Evolutionary conservation across 768 basidiomycete species (phyloP), one percentile per base, ranked within the genome.

Genomic region (Tephrocybe rancida): DNA sequence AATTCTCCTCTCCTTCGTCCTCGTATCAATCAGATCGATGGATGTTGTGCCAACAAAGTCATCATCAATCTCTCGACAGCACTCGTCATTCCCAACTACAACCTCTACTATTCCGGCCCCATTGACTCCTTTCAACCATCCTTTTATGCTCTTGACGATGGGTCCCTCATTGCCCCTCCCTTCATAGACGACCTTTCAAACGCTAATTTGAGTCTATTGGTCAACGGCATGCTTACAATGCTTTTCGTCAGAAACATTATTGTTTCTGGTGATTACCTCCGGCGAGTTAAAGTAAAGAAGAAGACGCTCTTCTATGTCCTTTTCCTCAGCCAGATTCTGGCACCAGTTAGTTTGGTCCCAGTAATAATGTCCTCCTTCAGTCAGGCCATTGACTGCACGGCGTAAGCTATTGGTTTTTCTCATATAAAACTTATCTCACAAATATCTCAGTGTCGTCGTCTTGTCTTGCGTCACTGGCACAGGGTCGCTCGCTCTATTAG

Each of bases 251-350:
- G 82, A 54, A 88, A 84, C 59, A 75, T 82, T 38, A 48, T 76
- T 46, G 73, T 76, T 34, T 77, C 81, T 13, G 69, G 73, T 35
- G 72, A 75, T 54, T 87, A 84, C 64, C 62, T 86, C 25, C 73
- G 80, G 29, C 69, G 79, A 29, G 78, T 76, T n/a, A 80, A 71
- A 60, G 74, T 85, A 35, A 84, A 83, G 67, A 78, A 77, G 62
- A 86, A 81, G 62, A 70, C 62, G 0, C 74, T 87, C n/a, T 83
- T 87, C 57, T 81, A 83, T 61, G 62, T 80, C 30, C 68, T 88
- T 21, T 72, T 82, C 48, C 59, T 71, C 44, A 85, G 83, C 62
- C 85, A 87, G 63, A 50, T 83, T 2, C 64, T 85, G 11, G 81
- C 80, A 1, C 74, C 78, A 1, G 54, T 76, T 30, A 72, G 74